A percentile compares a stretch with the other conserved stretches of the same genome.
Evolutionary conservation across 1,284 basidiomycete species (phyloP).

Genomic region (Psilocybe mexicana): DNA sequence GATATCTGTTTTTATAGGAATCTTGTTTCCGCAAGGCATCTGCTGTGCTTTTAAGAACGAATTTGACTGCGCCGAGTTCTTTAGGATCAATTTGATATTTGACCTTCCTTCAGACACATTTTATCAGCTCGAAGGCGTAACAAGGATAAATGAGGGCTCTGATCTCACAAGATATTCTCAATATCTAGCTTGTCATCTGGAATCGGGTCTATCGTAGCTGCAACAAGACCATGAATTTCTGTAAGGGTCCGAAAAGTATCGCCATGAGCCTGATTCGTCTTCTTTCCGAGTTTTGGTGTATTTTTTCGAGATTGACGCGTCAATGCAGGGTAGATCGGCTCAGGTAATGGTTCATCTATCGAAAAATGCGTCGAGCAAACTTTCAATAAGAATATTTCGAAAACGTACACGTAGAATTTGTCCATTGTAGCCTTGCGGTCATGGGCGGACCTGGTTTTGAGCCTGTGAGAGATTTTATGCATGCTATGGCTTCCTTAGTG

Average conservation of each 20-base stretch:
- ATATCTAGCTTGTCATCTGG: constrained; percentile 22
- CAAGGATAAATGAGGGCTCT: background rate
- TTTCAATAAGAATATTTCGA: background rate
- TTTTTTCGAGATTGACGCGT: constrained; percentile 17
- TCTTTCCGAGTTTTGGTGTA: constrained; percentile 20
- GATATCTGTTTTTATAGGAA: constrained; percentile 34
- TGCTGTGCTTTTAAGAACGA: constrained; percentile 28
- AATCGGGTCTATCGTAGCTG: constrained; percentile 22
- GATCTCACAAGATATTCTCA: constrained; percentile 29
- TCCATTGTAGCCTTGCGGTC: constrained; percentile 35
- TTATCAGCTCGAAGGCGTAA: constrained; percentile 10
- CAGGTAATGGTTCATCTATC: constrained; percentile 11
- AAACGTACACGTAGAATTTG: constrained; percentile 30
- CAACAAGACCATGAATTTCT: constrained; percentile 10
- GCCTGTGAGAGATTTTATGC: constrained; percentile 36
- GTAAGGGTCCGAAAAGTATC: constrained; percentile 7
- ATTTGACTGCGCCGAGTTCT: constrained; percentile 29
- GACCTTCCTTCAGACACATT: constrained; percentile 11
- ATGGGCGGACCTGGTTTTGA: constrained; percentile 26
- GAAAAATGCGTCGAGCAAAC: background rate
- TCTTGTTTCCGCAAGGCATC: constrained; percentile 23
- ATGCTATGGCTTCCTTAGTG: constrained; percentile 35
- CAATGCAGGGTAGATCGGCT: constrained; percentile 18
- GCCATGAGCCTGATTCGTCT: background rate
- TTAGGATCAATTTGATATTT: constrained; percentile 21